These are phyloP conservation scores for Tetrahymena elliotti DNA, from an alignment of 73 alveolate species.

Conservation along the genomic window DNA sequence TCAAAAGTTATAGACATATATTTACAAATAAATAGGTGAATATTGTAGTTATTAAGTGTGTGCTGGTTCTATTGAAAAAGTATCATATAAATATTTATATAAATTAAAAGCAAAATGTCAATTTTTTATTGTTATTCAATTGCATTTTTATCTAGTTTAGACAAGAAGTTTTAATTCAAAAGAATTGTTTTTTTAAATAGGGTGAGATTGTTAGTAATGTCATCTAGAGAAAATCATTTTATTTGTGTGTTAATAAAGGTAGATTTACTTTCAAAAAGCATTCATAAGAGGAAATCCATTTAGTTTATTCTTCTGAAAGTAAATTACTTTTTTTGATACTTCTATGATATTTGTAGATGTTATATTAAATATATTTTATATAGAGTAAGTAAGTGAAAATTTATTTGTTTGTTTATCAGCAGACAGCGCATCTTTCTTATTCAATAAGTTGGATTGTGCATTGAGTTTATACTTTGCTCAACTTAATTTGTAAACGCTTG, in stretches of 20 bases:
- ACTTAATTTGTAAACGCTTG: neutral
- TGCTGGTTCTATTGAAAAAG: neutral
- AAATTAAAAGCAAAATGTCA: neutral
- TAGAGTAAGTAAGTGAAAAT: neutral
- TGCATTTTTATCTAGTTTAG: neutral
- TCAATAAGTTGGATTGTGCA: neutral
- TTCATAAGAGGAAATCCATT: neutral
- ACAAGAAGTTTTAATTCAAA: neutral
- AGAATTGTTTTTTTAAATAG: neutral
- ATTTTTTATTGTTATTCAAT: neutral
- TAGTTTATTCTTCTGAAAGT: neutral
- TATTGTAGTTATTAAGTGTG: no score
- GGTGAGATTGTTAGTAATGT: neutral
- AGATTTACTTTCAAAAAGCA: no score
- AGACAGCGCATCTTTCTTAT: neutral
- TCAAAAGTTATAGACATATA: neutral
- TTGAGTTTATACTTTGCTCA: neutral
- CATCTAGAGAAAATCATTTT: neutral
- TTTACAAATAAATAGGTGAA: neutral
- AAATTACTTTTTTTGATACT: neutral
- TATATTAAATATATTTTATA: neutral
- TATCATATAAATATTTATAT: no score
- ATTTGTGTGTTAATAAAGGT: neutral
- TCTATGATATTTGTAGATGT: neutral
- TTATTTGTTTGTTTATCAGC: neutral